Conservation (phyloP, 768 basidiomycete species). For the Chalciporus pseudorubinellus region DNA sequence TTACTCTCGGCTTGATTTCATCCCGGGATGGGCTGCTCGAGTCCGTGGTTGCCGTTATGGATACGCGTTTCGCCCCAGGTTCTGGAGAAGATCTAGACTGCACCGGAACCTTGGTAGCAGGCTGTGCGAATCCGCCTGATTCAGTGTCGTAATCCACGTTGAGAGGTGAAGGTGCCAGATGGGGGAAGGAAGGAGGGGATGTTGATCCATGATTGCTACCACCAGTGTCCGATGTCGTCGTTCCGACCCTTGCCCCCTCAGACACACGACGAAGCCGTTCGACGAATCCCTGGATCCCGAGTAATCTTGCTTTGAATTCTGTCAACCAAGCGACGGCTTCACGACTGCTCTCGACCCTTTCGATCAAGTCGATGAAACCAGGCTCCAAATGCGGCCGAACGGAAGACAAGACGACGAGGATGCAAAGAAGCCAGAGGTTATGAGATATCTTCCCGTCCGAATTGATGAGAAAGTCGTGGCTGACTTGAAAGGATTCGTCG, state of each 20-base stretch:
- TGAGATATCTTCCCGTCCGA: conserved; percentile 52
- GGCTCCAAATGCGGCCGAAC: conserved; percentile 8
- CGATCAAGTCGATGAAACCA: conserved; percentile 15
- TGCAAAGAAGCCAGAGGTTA: conserved; percentile 47
- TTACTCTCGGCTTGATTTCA: not conserved
- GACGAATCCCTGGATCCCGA: conserved; percentile 23
- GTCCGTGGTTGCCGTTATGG: conserved; percentile 7
- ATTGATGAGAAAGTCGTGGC: conserved; percentile 39
- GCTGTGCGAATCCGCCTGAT: conserved; percentile 14
- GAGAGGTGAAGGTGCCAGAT: conserved; percentile 14
- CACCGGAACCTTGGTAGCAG: not conserved
- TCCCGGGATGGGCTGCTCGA: conserved; percentile 1
- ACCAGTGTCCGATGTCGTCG: conserved; percentile 12
- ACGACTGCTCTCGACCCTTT: conserved; percentile 12
- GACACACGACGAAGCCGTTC: conserved; percentile 17
- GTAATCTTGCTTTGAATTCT: conserved; percentile 24
- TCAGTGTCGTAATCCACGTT: conserved; percentile 19
- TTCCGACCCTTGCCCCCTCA: conserved; percentile 15
- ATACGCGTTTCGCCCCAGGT: not conserved
- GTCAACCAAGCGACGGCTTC: conserved; percentile 13
- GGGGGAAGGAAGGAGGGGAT: conserved; percentile 18
- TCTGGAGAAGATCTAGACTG: conserved; percentile 8
- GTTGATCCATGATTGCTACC: conserved; percentile 25
- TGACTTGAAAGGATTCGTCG: conserved; percentile 9
- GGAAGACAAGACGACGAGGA: conserved; percentile 28